Evolutionary conservation across 1,284 basidiomycete genomes (phyloP), one percentile per base, ranked within the genome.

Genomic region (Rhodotorula sp.): DNA sequence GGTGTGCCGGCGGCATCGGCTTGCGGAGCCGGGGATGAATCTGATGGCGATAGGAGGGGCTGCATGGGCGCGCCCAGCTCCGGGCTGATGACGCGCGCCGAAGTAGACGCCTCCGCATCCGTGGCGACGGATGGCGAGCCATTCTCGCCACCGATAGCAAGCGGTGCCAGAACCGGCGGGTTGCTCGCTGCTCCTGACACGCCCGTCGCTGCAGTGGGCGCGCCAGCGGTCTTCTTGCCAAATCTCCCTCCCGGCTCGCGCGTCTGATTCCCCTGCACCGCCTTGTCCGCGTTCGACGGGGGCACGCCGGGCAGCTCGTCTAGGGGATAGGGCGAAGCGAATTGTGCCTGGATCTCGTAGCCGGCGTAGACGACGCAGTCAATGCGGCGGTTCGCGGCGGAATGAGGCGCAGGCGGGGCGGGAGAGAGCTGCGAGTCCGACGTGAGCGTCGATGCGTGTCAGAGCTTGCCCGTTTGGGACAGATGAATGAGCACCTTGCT

Each of bases 311-410:
- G 58, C 5, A 76, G 55, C 19, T 76, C 77, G 41, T 78, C 77
- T 42, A 77, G 64, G 10, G 75, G 75, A 53, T 77, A 77, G 4
- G 77, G 77, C 34, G 76, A 76, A 9, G 57, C 42, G 68, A 70
- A 78, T 62, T 68, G 70, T 12, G 71, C 66, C 50, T 66, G 67
- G 54, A 77, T 75, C 55, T 76, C 72, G 68, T 74, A 76, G 8
- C 68, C 70, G 42, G 66, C 61, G 63, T 74, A 76, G 23, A 76
- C 54, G 46, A 76, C 70, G 44, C 41, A 41, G 25, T 70, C 70
- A 57, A 76, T 67, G 27, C 60, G 54, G 17, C 62, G 58, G 7
- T n/a, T 44, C 9, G 61, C n/a, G 42, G 44, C 52, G 9, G 44
- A 17, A 19, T 42, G 42, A 9, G 52, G 61, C 19, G 60, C 48